Base-by-base conservation (phyloP, 2,329 filamentous ascomycete genomes). In the Fusarium sp. region DNA sequence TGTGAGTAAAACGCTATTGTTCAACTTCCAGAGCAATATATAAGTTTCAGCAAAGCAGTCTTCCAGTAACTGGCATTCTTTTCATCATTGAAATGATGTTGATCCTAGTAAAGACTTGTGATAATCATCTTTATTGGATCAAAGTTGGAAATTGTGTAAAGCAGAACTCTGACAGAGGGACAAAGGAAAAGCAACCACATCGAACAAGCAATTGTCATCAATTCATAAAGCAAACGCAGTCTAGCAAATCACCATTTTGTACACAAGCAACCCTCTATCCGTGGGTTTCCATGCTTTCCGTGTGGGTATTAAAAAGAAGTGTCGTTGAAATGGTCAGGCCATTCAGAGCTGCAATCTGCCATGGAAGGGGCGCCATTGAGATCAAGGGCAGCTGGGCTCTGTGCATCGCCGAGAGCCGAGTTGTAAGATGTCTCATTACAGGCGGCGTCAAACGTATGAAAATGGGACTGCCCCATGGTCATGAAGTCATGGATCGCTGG, bases 371-470 rank as follows among this genome's bases (percentile, higher is more conserved):
- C 64, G 27, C 73, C 74, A n/a, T 56, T 69, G 39, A 76, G 51
- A 16, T 80, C 76, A 27, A 78, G 65, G 54, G 72, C 31, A 38
- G 55, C 64, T 42, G 78, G 78, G 63, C 58, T 82, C 76, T 71
- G 73, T 6, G 73, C 56, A 21, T 80, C 80, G 64, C 63, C 60
- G 16, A 55, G 79, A 72, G 73, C 77, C 42, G 75, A 39, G n/a
- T 76, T 75, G 61, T 82, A 84, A 57, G 77, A 78, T 29, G 80
- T 80, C 60, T 84, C 74, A 31, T 84, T 80, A 63, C 82, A 85
- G 14, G 82, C 79, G 25, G 80, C 75, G 10, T 84, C 81, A 63
- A 84, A 86, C 15, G 82, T 78, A 42, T 83, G 80, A 64, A 82
- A 84, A 23, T 80, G 80, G 6, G 81, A 78, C 63, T 79, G 78